Evolutionary conservation across 2,329 filamentous ascomycete species (phyloP), one percentile per base, ranked within the genome.

Genomic region (Coccinonectria pachysandricola): DNA sequence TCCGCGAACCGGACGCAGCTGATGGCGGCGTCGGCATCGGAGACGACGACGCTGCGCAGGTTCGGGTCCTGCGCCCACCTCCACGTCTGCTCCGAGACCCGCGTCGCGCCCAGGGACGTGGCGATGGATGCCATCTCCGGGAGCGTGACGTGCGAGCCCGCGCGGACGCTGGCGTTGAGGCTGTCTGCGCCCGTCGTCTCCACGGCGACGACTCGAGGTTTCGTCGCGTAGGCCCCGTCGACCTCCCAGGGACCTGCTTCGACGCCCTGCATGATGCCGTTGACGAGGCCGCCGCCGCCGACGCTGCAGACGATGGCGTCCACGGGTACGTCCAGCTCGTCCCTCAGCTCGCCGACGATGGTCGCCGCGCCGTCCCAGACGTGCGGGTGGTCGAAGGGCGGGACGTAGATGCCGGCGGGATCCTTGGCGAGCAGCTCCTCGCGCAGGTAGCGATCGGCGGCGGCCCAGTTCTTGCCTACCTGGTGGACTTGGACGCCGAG

Each of bases 281-380:
- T 81, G 27, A 93, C 65, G 12, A 92, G 57, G 0, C 85, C 84
- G 10, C 85, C 85, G 7, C 85, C 85, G 6, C 85, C 85, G 19
- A 87, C 81, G 32, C 68, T 79, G 54, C 81, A 88, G 22, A 91
- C 68, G 8, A 93, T 63, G 3, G 67, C 79, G 43, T 86, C 76
- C 3, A 81, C 65, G 7, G 61, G 59, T 2, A 54, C 52, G 3
- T 56, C 52, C 11, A 59, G 30, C 41, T 65, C 59, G 12, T 50
- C 45, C 8, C 46, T 50, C 10, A 67, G 42, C 50, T 68, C 64
- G 26, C 68, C 59, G 27, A 82, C 59, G 12, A 83, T 55, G 12
- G 62, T 72, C 5, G 63, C 56, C 32, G 76, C 68, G 10, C 79
- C 79, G 21, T 67, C 62, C 79, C 79, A 84, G 35, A 83, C 64